Evolutionary conservation across 163 green algal species (phyloP), one percentile per base, ranked within the genome.

Genomic region (Volvox carteri): DNA sequence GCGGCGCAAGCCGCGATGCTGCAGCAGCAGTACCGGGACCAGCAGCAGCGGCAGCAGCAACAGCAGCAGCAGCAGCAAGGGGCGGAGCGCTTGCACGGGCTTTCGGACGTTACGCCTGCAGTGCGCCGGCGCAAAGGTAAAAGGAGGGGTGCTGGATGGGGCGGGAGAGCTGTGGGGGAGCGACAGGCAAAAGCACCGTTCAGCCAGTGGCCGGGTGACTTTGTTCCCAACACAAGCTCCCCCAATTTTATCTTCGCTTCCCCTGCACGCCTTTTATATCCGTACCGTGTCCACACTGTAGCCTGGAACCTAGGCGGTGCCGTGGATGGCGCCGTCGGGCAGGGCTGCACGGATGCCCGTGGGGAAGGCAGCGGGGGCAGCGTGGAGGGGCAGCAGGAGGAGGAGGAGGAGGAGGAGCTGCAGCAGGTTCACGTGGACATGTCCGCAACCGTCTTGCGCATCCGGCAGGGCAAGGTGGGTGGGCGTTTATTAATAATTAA

Each of bases 381-480:
- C 30, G 19, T 67, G 16, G 56, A 67, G 28, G 48, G 12, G 11
- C 11, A 23, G 48, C 12, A 58, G 48, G 48, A 58, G 48, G 48
- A 58, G 48, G 60, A 72, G 4, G 60, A 33, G 28, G 60, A 39
- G 7, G 58, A 19, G 23, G 65, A 52, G 39, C n/a, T 46, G 18
- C 74, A 35, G 14, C 48, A 76, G 42, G 56, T 85, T 46, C 52
- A 78, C 2, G 68, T 86, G 1, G 85, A 86, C 76, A 75, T 78
- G 30, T 87, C 85, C 7, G 72, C 80, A 25, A 89, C 88, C 8
- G 19, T 93, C 41, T 56, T 74, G 30, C 77, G 89, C 16, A n/a
- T 94, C 23, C 74, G 72, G 50, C 39, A 90, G 56, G 89, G 85
- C 74, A 87, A 87, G 78, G 78, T 86, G 60, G 5, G 78, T 48